Percentiles rank a stretch among this genome's conserved stretches.
Evolutionary conservation across 805 yeast genomes (phyloP).

Genomic region (Tetrapisispora arboricola): DNA sequence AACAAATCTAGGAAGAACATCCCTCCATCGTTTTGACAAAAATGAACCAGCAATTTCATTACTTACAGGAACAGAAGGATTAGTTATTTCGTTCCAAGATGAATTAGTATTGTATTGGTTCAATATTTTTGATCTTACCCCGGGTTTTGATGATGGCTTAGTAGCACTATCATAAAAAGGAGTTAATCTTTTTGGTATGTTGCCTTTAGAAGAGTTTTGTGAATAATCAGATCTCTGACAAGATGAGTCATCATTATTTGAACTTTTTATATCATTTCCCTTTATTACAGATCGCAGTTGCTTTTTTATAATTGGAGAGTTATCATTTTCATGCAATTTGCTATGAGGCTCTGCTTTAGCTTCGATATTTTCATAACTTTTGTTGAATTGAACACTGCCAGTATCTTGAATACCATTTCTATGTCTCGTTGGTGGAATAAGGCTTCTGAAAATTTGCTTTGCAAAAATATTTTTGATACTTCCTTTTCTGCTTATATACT

Average conservation of each 20-base stretch:
- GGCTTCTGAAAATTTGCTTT: constrained; percentile 14
- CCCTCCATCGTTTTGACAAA: constrained; percentile 82
- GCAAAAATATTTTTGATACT: constrained; percentile 17
- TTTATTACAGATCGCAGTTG: constrained; percentile 2
- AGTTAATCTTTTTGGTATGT: not conserved
- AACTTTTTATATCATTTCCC: not conserved
- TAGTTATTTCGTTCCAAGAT: constrained; percentile 53
- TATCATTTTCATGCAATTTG: not conserved
- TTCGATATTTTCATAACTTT: not conserved
- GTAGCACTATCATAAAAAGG: not conserved
- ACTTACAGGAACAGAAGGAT: constrained; percentile 65
- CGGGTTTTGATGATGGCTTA: not conserved
- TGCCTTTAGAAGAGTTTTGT: not conserved
- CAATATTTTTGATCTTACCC: not conserved
- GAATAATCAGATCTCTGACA: constrained; percentile 1
- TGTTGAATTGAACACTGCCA: too few species aligned
- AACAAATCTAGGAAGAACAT: constrained; percentile 69
- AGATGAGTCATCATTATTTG: not conserved
- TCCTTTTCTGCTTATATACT: constrained; percentile 15
- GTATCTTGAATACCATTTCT: not conserved
- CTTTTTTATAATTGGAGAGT: constrained; percentile 10
- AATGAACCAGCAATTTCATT: constrained; percentile 41
- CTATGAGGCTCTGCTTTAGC: not conserved
- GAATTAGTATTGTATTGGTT: constrained; percentile 8
- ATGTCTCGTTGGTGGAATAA: constrained; percentile 1